phyloP scores from a whole-genome alignment of 495 filamentous ascomycete species.

The Pyrenula aspistea region DNA sequence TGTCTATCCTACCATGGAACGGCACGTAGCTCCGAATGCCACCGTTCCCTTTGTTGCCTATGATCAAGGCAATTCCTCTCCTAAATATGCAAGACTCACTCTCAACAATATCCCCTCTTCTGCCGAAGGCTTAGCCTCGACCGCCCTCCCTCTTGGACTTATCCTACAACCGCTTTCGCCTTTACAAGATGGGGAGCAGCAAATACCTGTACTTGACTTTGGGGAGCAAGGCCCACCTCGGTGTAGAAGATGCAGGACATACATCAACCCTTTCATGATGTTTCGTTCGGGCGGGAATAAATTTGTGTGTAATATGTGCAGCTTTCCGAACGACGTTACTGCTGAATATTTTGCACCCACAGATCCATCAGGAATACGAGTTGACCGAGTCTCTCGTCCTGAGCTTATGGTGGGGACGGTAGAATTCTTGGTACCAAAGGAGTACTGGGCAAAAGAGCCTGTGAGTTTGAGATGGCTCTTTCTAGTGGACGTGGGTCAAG shows the following conservation, averaged over 20 bases:
- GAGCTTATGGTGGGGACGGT: constrained; percentile 86
- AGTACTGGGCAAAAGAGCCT: constrained; percentile 96
- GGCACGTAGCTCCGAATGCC: constrained; percentile 78
- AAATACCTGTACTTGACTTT: constrained; percentile 90
- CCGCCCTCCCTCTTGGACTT: constrained; percentile 75
- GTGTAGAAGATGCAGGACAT: constrained; percentile 86
- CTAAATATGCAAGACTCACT: constrained; percentile 83
- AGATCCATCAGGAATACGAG: constrained; percentile 73
- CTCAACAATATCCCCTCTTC: constrained; percentile 84
- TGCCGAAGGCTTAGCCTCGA: constrained; percentile 65
- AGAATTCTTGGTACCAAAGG: constrained; percentile 92
- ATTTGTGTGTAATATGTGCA: constrained; percentile 98
- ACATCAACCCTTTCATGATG: constrained; percentile 98
- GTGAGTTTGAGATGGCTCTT: constrained; percentile 82
- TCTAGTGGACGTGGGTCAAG: constrained; percentile 82
- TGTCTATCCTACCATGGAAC: constrained; percentile 89
- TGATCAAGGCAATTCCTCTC: constrained; percentile 94
- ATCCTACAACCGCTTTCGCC: constrained; percentile 81
- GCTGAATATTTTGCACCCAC: constrained; percentile 87
- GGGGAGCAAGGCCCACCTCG: constrained; percentile 83
- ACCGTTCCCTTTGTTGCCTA: constrained; percentile 81
- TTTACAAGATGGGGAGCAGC: constrained; percentile 70
- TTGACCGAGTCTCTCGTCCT: constrained; percentile 81
- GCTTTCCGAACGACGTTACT: constrained; percentile 88
- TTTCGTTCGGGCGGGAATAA: constrained; percentile 90